Percentiles rank a stretch among this genome's conserved stretches.
These are phyloP conservation scores for Adansonia digitata DNA, from an alignment of 345 rosid genomes.

Conservation along the genomic window DNA sequence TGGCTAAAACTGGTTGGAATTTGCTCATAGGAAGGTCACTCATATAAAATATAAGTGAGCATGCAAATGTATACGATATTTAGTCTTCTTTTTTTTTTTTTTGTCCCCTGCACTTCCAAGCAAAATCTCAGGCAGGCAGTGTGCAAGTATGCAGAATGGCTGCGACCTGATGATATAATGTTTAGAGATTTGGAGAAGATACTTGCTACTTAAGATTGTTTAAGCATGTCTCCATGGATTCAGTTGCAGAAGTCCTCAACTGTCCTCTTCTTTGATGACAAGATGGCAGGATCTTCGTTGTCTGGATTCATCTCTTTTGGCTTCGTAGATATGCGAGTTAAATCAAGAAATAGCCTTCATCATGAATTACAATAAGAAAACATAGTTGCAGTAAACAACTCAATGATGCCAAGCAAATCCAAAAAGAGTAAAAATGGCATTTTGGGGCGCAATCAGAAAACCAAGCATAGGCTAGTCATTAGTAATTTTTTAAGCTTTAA, in stretches of 20 bases:
- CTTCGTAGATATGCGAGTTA: slow-evolving; percentile 91
- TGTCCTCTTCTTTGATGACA: slow-evolving; percentile 81
- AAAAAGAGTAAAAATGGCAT: not conserved
- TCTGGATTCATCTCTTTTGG: slow-evolving; percentile 98
- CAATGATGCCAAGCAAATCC: not conserved
- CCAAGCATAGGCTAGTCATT: not conserved
- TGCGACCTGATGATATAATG: not conserved
- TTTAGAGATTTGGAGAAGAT: not conserved
- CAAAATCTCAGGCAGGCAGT: too few relatives aligned
- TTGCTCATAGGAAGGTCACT: too few relatives aligned
- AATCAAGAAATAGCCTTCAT: slow-evolving; percentile 33
- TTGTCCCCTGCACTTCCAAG: too few relatives aligned
- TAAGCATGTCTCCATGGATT: slow-evolving; percentile 90
- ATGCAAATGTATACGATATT: too few relatives aligned
- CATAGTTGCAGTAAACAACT: not conserved
- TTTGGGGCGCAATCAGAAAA: not conserved
- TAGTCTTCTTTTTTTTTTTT: too few relatives aligned
- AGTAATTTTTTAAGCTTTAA: not conserved
- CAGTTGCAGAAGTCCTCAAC: slow-evolving; percentile 84
- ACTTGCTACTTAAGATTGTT: slow-evolving; percentile 96
- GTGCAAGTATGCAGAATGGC: too few relatives aligned
- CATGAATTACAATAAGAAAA: not conserved
- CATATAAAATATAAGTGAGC: too few relatives aligned
- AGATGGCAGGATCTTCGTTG: slow-evolving; percentile 66
- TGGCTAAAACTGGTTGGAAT: too few relatives aligned